Base-by-base conservation (phyloP, 768 basidiomycete genomes). In the Termitomyces sp. region DNA sequence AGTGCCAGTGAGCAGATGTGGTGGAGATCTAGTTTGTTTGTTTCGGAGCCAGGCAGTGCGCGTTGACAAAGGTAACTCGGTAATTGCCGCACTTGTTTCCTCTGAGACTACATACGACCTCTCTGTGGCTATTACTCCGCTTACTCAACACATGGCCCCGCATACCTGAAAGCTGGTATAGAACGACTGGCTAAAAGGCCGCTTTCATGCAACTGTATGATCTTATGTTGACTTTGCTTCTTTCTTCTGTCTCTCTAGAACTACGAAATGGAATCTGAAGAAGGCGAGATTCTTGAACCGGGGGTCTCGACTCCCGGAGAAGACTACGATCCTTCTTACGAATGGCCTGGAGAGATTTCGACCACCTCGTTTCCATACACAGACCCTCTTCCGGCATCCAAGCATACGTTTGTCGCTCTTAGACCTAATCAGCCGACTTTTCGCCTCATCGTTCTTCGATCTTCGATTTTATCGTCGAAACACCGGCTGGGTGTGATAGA, bases 401-500 rank as follows among this genome's bases (percentile, higher is more conserved):
- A 56, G 42, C 39, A 53, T 27, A 48, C 54, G 20, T 39, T 47
- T 36, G 61, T 26, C 53, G 61, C 62, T 42, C 58, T 61, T 44
- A 60, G 64, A 42, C 56, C 57, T 50, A 65, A 62, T 62, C 71
- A 71, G 46, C 71, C 71, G 37, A 67, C 70, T 27, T 70, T 79
- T 57, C 80, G 88, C 56, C 76, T 92, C 34, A 72, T 86, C 51
- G 79, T 73, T 16, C 69, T 77, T 49, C 73, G 70, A n/a, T 78
- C 88, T 36, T 85, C 82, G 14, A 77, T 89, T 48, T 71, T 92
- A 42, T 81, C 89, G 50, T 75, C 72, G 37, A 74, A 71, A 61
- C 73, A 77, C 50, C 74, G 62, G 55, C 51, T 81, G 46, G 77
- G 70, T 20, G 66, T 77, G 29, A 53, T 78, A 43, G 78, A 80